Percentiles rank a stretch among this genome's conserved stretches.
These are phyloP conservation scores for Papiliotrema fonsecae DNA, from an alignment of 1,284 basidiomycete species.

Conservation along the genomic window DNA sequence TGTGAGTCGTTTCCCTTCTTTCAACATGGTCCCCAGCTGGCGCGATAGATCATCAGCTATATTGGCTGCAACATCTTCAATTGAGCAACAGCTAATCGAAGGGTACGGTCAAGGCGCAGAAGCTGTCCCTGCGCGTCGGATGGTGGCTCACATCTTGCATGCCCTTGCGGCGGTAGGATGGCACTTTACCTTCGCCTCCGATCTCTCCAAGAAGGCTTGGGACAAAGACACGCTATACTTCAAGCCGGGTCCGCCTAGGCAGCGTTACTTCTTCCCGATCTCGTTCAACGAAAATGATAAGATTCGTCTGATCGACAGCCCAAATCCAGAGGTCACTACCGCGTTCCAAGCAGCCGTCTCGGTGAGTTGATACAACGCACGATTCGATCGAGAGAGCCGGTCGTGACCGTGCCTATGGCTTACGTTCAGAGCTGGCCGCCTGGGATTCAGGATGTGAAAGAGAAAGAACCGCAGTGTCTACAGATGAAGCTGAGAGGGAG, in stretches of 20 bases:
- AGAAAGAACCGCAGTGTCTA: slow-evolving; percentile 30
- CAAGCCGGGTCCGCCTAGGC: slow-evolving; percentile 23
- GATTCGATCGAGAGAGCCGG: neutral
- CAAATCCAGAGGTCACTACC: slow-evolving; percentile 19
- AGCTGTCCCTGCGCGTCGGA: slow-evolving; percentile 30
- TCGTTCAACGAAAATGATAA: slow-evolving; percentile 41
- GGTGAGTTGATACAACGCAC: slow-evolving; percentile 18
- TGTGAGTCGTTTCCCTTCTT: slow-evolving; percentile 19
- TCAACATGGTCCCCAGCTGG: no score
- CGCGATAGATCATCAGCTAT: no score
- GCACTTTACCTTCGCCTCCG: slow-evolving; percentile 27
- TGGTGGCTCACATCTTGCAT: slow-evolving; percentile 34
- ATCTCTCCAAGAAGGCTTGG: slow-evolving; percentile 32
- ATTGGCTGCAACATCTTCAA: no score
- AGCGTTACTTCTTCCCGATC: slow-evolving; percentile 33
- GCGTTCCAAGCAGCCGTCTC: slow-evolving; percentile 27
- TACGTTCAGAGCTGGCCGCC: slow-evolving; percentile 23
- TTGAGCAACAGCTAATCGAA: slow-evolving; percentile 4
- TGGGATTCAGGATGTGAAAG: slow-evolving; percentile 32
- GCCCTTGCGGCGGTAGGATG: slow-evolving; percentile 30
- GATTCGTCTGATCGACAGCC: slow-evolving; percentile 41
- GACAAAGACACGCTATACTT: slow-evolving; percentile 42
- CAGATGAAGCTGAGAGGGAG: slow-evolving; percentile 38
- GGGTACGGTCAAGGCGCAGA: slow-evolving; percentile 33
- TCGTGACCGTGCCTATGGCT: neutral